Evolutionary conservation across 129 eudicot species (phyloP), one percentile per base, ranked within the genome.

Genomic region (Flaveria bidentis): DNA sequence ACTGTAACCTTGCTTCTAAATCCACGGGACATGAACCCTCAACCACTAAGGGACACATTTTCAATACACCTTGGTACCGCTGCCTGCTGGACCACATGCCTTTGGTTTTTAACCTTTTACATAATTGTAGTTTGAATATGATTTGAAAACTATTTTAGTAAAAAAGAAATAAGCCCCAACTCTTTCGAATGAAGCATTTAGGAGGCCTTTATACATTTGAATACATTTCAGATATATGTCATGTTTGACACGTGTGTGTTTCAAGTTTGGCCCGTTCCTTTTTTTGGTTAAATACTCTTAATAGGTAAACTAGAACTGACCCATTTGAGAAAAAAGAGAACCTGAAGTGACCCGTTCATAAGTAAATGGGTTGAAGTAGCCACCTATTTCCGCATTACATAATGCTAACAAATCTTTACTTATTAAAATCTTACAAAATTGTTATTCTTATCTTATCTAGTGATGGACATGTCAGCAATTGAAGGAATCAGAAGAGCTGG

Each of bases 401-500:
- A 11, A 14, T 15, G 20, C 15, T 13, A 28, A 60, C 23, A 36
- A n/a, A 41, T 66, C 25, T 66, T 51, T 3, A 14, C 30, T 13
- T 53, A 26, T 25, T 30, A 45, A 26, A 16, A 42, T 78, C 25
- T 30, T 52, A 46, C 28, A 28, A 33, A 33, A 20, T 7, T 69
- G 28, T 74, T 71, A 15, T 65, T 58, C 45, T n/a, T 70, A 46
- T 41, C 13, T n/a, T 57, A 28, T 45, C 42, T 74, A 88, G 89
- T 93, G 72, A 85, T 85, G 85, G 88, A 84, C 77, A 57, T 87
- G 70, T 76, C 78, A 69, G 88, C 84, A 23, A 85, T 76, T 12
- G 94, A 90, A 78, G 89, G 61, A 84, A 79, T 66, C 74, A 78
- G 56, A 64, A 47, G 36, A 46, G 80, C 73, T 39, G 49, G 72